These are phyloP conservation scores for Tricholoma matsutake DNA, from an alignment of 768 basidiomycete genomes.

Conservation along the genomic window DNA sequence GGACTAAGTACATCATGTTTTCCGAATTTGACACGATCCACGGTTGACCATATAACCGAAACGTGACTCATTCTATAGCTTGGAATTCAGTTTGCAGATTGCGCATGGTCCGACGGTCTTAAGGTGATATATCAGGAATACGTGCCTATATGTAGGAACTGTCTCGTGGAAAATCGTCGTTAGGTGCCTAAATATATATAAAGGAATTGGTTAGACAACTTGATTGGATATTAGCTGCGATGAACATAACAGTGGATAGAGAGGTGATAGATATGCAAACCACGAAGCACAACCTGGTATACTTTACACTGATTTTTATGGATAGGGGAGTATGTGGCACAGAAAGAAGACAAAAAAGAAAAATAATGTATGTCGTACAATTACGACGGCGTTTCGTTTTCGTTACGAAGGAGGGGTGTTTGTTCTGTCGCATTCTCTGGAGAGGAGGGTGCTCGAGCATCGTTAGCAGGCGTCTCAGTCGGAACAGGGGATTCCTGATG, in stretches of 20 bases:
- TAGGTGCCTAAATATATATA: background rate
- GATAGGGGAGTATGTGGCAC: constrained; percentile 13
- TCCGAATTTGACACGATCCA: background rate
- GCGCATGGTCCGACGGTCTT: background rate
- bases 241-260: background rate
- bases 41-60: background rate
- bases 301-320: constrained; percentile 16
- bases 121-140: background rate
- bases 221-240: background rate
- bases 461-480: constrained; percentile 12
- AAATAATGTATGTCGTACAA: constrained; percentile 5
- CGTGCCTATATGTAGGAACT: background rate
- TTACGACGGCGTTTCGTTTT: constrained; percentile 5
- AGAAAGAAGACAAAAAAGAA: constrained; percentile 3
- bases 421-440: constrained; percentile 31
- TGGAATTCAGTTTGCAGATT: background rate
- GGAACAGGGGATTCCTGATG: constrained; percentile 6
- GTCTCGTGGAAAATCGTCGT: background rate
- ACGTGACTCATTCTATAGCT: background rate
- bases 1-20: background rate
- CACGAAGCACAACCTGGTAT: background rate
- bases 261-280: background rate
- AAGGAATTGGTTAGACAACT: background rate
- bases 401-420: constrained; percentile 35
- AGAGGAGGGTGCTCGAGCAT: constrained; percentile 14